Evolutionary conservation across 805 yeast genomes (phyloP), one percentile per base, ranked within the genome.

Genomic region (Kluyveromyces siamensis): DNA sequence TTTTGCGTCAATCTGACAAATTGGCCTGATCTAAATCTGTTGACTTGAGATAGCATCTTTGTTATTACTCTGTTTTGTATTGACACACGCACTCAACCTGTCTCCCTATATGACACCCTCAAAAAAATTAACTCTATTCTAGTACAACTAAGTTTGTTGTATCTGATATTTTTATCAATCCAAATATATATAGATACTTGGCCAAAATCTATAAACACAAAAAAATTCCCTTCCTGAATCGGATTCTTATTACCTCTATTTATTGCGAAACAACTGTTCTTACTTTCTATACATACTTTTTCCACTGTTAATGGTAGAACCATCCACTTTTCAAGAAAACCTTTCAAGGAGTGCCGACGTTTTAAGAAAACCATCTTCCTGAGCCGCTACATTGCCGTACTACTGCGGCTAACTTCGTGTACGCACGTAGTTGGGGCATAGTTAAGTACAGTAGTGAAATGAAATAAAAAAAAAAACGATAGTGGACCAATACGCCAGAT

Each of bases 11-110:
- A 30, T 13, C 45, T 37, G 14, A n/a, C 30, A 43, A 30, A 5
- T 14, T 21, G n/a, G n/a, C 37, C 27, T 13, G 37, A 25, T 33
- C 39, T 43, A 9, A 43, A 43, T 36, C n/a, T 43, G 39, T 33
- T 33, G 36, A 38, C 39, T 36, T 43, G 45, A 18, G 45, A 43
- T 27, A 43, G 33, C 45, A 43, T 43, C 8, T 21, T 30, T 36
- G 40, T 17, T 19, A 37, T 19, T 19, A 17, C 40, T 37, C 10
- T 19, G 40, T 30, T 30, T 7, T 30, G 14, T 30, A 13, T 11
- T 30, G 14, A 30, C 11, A 11, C 14, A 8, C 14, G 3, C 14
- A 21, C 25, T 21, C 25, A 21, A 21, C 25, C 3, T 3, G 25
- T 21, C 25, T 21, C 25, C 25, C 25, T 21, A 21, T 21, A 21